Conservation (phyloP, 495 filamentous ascomycete species). For the Hyaloscypha hepaticicola region DNA sequence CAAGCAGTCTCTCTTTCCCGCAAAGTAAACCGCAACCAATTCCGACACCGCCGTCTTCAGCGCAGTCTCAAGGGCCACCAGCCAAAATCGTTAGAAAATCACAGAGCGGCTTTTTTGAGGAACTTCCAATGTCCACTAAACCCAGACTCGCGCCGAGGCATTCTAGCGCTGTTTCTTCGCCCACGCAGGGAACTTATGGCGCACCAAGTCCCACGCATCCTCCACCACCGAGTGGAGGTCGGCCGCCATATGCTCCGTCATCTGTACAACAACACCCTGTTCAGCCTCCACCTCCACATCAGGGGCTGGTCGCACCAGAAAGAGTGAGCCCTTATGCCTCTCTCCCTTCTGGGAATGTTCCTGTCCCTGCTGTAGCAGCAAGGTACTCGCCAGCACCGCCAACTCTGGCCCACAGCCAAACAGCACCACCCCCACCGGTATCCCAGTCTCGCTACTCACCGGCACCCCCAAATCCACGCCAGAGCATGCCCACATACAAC, state of each 20-base stretch:
- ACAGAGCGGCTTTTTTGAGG: constrained; percentile 75
- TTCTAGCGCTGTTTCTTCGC: constrained; percentile 43
- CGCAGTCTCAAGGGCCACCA: constrained; percentile 17
- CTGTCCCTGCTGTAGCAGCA: constrained; percentile 42
- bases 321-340: constrained; percentile 62
- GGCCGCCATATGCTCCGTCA: constrained; percentile 29
- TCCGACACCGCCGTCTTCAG: constrained; percentile 19
- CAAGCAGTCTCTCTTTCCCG: constrained; percentile 38
- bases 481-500: constrained; percentile 40
- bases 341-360: constrained; percentile 30
- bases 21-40: constrained; percentile 23
- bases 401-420: constrained; percentile 33
- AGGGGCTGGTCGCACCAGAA: constrained; percentile 53
- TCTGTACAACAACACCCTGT: constrained; percentile 33
- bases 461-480: constrained; percentile 41
- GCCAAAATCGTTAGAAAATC: constrained; percentile 35
- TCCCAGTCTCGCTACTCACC: constrained; percentile 51
- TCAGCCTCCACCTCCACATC: constrained; percentile 34
- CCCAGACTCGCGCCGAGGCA: constrained; percentile 56
- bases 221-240: constrained; percentile 14
- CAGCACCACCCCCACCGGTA: constrained; percentile 30
- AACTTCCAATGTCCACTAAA: constrained; percentile 68
- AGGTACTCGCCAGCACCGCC: constrained; percentile 67
- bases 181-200: constrained; percentile 29
- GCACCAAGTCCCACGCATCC: constrained; percentile 32